Base-by-base conservation (phyloP, 169 alveolate species). In the Babesia ovata region DNA sequence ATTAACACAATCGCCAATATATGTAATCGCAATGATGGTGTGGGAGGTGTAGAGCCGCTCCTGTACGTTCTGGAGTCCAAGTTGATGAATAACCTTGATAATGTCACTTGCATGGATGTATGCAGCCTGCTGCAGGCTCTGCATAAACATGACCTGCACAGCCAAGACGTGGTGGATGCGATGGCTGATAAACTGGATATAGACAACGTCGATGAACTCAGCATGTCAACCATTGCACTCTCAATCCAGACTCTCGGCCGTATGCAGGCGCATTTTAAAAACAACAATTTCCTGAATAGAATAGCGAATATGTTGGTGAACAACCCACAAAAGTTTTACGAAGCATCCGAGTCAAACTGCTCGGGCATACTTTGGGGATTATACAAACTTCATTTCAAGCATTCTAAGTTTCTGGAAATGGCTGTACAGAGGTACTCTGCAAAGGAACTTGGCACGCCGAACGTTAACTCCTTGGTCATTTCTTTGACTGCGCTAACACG, bases 161-260 rank as follows among this genome's bases (percentile, higher is more conserved):
- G 85, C 84, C 88, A 81, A 66, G 77, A 81, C 42, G 24, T 81
- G 14, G 75, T 81, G 28, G 79, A 81, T 33, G 72, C 79, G 11
- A 39, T 81, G 60, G 63, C 71, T 11, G 45, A 69, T 45, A 71
- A 81, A 52, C 57, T 81, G 21, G 46, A 72, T 45, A 39, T 39
- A 4, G 61, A 59, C 46, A 70, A 81, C 12, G 50, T 63, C 12
- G 61, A 72, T 19, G 70, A 72, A 12, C 13, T 71, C 45, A 66
- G 54, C 45, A 44, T 65, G n/a, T 63, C 79, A 42, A 60, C 79
- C 2, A 45, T 81, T 33, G 70, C 88, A 17, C 29, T 66, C 59
- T 44, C 60, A 8, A 71, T 81, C 2, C 85, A 71, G 48, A 81
- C 70, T n/a, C 63, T 81, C 4, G 88, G 88, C 14, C 21, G 84